phyloP scores from a whole-genome alignment of 192 early-diverging fungal genomes.

The Piromyces finnis region DNA sequence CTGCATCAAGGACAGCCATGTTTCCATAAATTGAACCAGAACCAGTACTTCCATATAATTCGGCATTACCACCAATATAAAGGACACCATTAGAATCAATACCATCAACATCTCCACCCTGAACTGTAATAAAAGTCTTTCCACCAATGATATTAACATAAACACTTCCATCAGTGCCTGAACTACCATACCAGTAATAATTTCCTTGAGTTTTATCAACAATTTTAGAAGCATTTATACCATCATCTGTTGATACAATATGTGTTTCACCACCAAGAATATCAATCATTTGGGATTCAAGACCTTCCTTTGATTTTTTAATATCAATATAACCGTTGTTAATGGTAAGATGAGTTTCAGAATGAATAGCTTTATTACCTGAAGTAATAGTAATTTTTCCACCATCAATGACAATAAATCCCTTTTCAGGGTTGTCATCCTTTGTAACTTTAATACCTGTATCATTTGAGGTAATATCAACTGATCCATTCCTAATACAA shows the following conservation, averaged over 20 bases:
- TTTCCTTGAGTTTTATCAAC: too few species aligned
- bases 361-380: not conserved
- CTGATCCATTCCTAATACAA: not conserved
- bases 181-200: not conserved
- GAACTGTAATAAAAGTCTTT: not conserved
- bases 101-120: not conserved
- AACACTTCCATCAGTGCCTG: not conserved
- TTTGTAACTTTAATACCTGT: not conserved
- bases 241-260: not conserved
- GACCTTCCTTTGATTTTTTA: not conserved
- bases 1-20: not conserved
- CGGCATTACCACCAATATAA: not conserved
- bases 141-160: not conserved
- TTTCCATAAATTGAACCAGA: not conserved
- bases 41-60: not conserved
- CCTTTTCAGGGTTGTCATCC: not conserved
- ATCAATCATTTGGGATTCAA: not conserved
- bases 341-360: not conserved
- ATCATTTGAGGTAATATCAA: not conserved
- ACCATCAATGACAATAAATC: not conserved
- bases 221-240: not conserved
- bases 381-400: not conserved
- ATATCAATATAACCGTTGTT: not conserved
- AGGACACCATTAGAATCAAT: not conserved
- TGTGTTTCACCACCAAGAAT: not conserved